Conservation (phyloP, 2,329 filamentous ascomycete genomes). For the Alternaria triticimaculans region DNA sequence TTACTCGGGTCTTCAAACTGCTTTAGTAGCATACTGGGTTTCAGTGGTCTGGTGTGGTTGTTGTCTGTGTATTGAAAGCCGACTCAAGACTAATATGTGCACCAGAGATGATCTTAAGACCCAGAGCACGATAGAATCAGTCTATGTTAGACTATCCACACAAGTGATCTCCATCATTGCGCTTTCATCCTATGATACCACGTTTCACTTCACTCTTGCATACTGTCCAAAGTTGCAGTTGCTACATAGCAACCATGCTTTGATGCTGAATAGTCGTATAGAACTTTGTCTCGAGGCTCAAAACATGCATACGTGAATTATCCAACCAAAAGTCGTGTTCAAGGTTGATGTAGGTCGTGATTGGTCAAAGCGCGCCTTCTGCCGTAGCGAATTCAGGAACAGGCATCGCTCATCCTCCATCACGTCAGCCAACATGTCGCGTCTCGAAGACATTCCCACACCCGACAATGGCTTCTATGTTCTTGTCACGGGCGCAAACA, state of each 20-base stretch:
- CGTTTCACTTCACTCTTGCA: not conserved
- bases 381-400: conserved; percentile 20
- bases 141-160: not conserved
- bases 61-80: not conserved
- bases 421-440: conserved; percentile 21
- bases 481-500: conserved; percentile 85
- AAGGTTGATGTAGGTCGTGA: conserved; percentile 5
- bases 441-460: conserved; percentile 27
- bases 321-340: not conserved
- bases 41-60: not conserved
- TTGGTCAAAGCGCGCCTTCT: conserved; percentile 11
- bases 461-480: conserved; percentile 58
- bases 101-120: not conserved
- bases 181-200: not conserved
- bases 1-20: not conserved
- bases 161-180: not conserved
- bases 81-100: not conserved
- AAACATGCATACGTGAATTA: not conserved
- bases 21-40: not conserved
- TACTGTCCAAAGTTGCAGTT: not conserved
- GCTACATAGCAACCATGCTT: not conserved
- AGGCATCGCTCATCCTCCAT: conserved; percentile 6
- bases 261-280: not conserved
- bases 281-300: not conserved
- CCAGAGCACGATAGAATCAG: not conserved